phyloP scores from a whole-genome alignment of 805 yeast species.

The Candida anglica region DNA sequence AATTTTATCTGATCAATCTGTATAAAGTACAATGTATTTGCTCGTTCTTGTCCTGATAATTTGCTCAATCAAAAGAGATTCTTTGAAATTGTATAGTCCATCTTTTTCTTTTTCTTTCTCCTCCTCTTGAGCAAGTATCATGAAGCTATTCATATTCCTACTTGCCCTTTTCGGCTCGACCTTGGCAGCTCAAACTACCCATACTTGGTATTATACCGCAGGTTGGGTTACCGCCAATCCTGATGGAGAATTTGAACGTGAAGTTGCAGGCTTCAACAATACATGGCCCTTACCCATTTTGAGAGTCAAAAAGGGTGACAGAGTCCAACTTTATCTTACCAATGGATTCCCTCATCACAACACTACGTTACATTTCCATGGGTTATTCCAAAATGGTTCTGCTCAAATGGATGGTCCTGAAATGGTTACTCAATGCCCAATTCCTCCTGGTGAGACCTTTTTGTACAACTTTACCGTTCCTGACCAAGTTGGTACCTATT shows the following conservation, averaged over 20 bases:
- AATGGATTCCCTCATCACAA: constrained; percentile 69
- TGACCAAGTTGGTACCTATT: constrained; percentile 82
- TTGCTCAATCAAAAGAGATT: not conserved
- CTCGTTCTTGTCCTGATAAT: too few relatives aligned
- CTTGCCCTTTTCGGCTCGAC: constrained; percentile 8
- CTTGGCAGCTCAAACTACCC: constrained; percentile 51
- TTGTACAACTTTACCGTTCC: constrained; percentile 86
- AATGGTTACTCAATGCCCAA: constrained; percentile 85
- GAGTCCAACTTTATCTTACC: constrained; percentile 64
- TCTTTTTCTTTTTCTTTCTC: not conserved
- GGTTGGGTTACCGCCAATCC: constrained; percentile 68
- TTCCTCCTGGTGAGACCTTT: constrained; percentile 70
- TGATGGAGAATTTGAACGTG: constrained; percentile 55
- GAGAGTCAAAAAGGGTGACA: constrained; percentile 74
- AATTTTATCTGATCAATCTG: constrained; percentile 5
- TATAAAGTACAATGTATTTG: constrained; percentile 4
- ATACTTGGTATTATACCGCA: constrained; percentile 61
- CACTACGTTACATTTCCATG: constrained; percentile 91
- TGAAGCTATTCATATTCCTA: too few relatives aligned
- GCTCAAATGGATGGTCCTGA: constrained; percentile 89
- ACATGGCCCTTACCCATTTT: constrained; percentile 88
- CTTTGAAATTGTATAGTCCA: not conserved
- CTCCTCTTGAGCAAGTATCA: too few relatives aligned
- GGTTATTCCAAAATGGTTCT: constrained; percentile 77
- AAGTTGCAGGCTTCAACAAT: constrained; percentile 64